Evolutionary conservation across 805 yeast species (phyloP).

Genomic region (Metschnikowia cerradonensis): DNA sequence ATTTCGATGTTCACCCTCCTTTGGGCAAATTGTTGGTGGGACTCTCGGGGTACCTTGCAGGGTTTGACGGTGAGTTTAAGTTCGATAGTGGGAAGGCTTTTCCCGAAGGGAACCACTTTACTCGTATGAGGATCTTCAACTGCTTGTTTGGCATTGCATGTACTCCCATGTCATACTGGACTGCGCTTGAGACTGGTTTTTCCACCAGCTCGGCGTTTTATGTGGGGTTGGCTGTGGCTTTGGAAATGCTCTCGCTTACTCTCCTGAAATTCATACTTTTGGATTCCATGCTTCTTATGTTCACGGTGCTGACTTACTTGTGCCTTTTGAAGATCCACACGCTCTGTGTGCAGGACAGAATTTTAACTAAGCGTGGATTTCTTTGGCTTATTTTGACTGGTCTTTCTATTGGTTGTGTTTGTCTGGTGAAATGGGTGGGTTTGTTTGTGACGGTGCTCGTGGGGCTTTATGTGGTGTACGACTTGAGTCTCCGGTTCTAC

Average conservation of each 20-base stretch:
- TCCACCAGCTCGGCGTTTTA: slow-evolving; percentile 47
- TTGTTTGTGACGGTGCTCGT: slow-evolving; percentile 58
- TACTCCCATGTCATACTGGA: slow-evolving; percentile 82
- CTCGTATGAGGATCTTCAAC: slow-evolving; percentile 83
- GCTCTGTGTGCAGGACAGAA: slow-evolving; percentile 33
- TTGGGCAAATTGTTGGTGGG: slow-evolving; percentile 80
- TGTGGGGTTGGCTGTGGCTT: slow-evolving; percentile 56
- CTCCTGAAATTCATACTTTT: slow-evolving; percentile 70
- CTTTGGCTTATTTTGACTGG: slow-evolving; percentile 62
- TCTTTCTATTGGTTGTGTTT: slow-evolving; percentile 71
- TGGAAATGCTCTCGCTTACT: slow-evolving; percentile 67
- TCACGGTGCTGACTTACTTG: slow-evolving; percentile 50
- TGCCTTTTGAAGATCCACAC: slow-evolving; percentile 45
- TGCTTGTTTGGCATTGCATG: slow-evolving; percentile 79
- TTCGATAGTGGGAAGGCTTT: slow-evolving; percentile 79
- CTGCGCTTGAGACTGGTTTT: slow-evolving; percentile 43
- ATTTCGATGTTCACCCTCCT: slow-evolving; percentile 87
- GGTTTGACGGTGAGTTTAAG: slow-evolving; percentile 83
- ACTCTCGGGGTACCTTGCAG: slow-evolving; percentile 72
- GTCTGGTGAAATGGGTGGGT: slow-evolving; percentile 86
- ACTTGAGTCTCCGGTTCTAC: slow-evolving; percentile 44
- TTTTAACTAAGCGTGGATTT: slow-evolving; percentile 40
- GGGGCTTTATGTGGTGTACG: slow-evolving; percentile 56
- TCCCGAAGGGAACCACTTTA: slow-evolving; percentile 75
- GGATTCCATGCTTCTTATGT: slow-evolving; percentile 73